These are phyloP conservation scores for Podospora conica DNA, from an alignment of 495 filamentous ascomycete genomes.

Conservation along the genomic window DNA sequence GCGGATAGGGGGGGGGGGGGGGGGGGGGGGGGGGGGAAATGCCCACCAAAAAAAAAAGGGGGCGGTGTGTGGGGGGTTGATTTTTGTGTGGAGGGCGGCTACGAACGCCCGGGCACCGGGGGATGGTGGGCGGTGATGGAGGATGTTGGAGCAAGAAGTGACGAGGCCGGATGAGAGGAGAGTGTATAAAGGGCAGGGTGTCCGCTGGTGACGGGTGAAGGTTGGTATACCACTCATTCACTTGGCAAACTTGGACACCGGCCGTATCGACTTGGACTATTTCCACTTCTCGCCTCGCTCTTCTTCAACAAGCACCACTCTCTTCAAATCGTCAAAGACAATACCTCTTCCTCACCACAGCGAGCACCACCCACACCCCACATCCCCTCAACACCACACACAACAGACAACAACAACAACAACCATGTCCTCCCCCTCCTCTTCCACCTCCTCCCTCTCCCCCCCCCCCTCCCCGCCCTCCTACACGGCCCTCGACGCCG, in stretches of 20 bases:
- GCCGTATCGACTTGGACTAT: neutral
- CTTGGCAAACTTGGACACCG: neutral
- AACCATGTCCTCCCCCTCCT: neutral
- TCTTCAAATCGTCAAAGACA: neutral
- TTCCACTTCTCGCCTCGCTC: neutral
- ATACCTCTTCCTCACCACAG: neutral
- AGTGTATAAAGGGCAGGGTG: neutral
- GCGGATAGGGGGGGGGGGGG: neutral
- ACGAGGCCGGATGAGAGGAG: neutral
- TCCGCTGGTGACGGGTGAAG: neutral
- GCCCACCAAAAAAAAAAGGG: neutral
- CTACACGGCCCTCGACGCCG: constrained; percentile 26
- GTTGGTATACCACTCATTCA: neutral
- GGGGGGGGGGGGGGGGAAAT: neutral
- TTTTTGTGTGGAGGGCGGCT: neutral
- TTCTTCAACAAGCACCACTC: neutral
- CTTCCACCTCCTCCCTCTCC: neutral
- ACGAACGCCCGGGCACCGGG: no score
- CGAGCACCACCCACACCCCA: neutral
- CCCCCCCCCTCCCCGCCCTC: neutral
- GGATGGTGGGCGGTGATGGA: neutral
- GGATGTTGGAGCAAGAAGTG: neutral
- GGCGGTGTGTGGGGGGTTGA: neutral
- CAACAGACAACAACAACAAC: neutral
- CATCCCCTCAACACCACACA: neutral